phyloP scores from a whole-genome alignment of 2,329 filamentous ascomycete species.

The Magnaporthiopsis incrustans region DNA sequence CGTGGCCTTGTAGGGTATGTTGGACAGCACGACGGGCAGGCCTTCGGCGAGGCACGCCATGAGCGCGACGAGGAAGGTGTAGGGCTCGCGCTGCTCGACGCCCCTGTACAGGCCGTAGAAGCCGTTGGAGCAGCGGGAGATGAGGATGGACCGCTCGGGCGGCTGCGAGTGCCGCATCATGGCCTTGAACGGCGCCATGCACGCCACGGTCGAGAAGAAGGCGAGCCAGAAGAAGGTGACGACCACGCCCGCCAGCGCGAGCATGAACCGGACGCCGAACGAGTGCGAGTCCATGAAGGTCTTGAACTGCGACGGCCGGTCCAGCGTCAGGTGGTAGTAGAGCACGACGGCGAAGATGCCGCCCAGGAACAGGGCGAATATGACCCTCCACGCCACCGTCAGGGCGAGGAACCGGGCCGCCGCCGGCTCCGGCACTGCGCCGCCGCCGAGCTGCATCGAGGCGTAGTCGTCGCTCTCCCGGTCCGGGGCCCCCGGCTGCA shows the following conservation, averaged over 20 bases:
- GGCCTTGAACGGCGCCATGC: conserved; percentile 18
- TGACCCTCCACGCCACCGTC: conserved; percentile 25
- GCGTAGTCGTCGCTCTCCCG: conserved; percentile 4
- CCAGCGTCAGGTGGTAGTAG: conserved; percentile 28
- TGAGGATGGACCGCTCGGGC: conserved; percentile 29
- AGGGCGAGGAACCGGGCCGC: conserved; percentile 24
- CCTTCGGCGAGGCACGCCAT: conserved; percentile 39
- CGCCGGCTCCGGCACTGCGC: conserved; percentile 1
- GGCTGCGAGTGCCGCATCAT: conserved; percentile 27
- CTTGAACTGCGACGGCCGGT: conserved; percentile 12
- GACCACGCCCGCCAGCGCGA: conserved; percentile 31
- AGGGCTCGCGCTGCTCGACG: conserved; percentile 26
- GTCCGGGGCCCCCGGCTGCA: conserved; percentile 1
- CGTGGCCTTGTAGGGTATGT: conserved; percentile 37
- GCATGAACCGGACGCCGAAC: conserved; percentile 35
- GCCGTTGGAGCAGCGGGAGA: conserved; percentile 31
- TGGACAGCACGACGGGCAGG: conserved; percentile 40
- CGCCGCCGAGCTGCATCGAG: neutral
- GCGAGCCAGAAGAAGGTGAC: conserved; percentile 33
- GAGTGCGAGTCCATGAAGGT: conserved; percentile 28
- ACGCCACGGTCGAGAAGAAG: conserved; percentile 27
- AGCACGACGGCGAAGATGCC: conserved; percentile 27
- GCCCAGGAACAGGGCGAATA: conserved; percentile 24
- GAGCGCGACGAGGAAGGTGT: conserved; percentile 31
- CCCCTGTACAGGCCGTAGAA: conserved; percentile 35